A percentile compares a stretch with the other conserved stretches of the same genome.
phyloP scores from a whole-genome alignment of 2,329 filamentous ascomycete genomes.

The Hypoxylon rubiginosum region DNA sequence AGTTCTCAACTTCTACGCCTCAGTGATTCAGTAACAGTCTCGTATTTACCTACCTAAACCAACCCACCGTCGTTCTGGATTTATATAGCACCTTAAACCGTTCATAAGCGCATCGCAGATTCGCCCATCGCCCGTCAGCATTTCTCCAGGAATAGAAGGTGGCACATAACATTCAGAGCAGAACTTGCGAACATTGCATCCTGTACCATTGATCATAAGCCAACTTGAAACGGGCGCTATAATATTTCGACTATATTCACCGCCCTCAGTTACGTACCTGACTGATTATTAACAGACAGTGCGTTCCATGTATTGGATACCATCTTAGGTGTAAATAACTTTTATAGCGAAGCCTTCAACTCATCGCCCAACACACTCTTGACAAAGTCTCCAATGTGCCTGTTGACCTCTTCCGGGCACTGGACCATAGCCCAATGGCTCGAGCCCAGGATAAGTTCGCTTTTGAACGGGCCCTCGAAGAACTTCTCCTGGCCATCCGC shows the following conservation, averaged over 20 bases:
- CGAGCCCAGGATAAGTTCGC: conserved; percentile 70
- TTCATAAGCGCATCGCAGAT: background rate
- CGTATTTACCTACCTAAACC: background rate
- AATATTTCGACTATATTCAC: background rate
- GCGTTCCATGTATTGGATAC: background rate
- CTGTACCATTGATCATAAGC: background rate
- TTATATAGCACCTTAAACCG: background rate
- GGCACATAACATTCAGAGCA: background rate
- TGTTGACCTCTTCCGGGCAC: conserved; percentile 78
- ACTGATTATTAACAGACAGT: too few species aligned
- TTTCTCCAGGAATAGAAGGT: background rate
- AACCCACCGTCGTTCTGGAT: background rate
- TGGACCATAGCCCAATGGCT: conserved; percentile 89
- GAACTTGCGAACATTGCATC: background rate
- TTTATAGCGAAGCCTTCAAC: conserved; percentile 56
- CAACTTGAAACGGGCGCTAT: background rate
- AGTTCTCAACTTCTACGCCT: conserved; percentile 11
- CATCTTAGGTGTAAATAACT: background rate
- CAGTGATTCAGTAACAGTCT: background rate
- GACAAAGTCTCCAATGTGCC: conserved; percentile 76
- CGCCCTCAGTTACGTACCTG: background rate
- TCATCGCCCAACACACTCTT: conserved; percentile 60
- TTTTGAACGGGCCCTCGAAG: conserved; percentile 74
- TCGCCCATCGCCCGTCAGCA: background rate
- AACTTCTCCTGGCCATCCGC: conserved; percentile 76